Evolutionary conservation across 208 protist species (phyloP).

Genomic region (Naegleria lovaniensis): DNA sequence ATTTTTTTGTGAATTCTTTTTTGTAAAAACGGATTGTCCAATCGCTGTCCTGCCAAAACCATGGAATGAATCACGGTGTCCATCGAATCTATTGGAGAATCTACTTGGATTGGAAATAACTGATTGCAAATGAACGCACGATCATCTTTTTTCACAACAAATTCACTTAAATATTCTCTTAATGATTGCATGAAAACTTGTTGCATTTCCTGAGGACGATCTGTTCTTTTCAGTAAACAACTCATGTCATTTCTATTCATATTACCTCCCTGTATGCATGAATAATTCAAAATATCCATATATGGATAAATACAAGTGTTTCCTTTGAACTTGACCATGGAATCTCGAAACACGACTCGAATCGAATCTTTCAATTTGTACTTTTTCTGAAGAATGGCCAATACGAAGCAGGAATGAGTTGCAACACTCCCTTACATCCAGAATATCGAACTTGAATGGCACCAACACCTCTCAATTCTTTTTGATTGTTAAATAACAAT

Average conservation of each 20-base stretch:
- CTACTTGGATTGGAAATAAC: no score
- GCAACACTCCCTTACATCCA: background rate
- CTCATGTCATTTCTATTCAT: background rate
- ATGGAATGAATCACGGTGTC: no score
- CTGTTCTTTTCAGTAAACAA: background rate
- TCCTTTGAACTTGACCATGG: background rate
- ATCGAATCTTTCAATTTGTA: background rate
- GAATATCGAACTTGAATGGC: background rate
- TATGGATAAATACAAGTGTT: background rate
- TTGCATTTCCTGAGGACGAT: background rate
- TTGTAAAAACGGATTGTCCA: background rate
- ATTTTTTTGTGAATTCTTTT: background rate
- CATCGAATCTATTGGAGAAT: no score
- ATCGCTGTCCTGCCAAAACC: background rate
- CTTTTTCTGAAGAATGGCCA: background rate
- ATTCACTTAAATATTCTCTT: background rate
- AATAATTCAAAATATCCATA: background rate
- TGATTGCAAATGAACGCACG: no score
- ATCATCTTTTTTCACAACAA: no score
- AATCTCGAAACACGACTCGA: background rate
- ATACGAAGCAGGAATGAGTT: background rate
- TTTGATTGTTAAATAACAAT: background rate
- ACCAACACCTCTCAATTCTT: background rate
- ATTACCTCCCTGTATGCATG: background rate
- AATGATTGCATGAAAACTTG: background rate